Base-by-base conservation (phyloP, 2,329 filamentous ascomycete species). In the Sclerotinia subarctica region DNA sequence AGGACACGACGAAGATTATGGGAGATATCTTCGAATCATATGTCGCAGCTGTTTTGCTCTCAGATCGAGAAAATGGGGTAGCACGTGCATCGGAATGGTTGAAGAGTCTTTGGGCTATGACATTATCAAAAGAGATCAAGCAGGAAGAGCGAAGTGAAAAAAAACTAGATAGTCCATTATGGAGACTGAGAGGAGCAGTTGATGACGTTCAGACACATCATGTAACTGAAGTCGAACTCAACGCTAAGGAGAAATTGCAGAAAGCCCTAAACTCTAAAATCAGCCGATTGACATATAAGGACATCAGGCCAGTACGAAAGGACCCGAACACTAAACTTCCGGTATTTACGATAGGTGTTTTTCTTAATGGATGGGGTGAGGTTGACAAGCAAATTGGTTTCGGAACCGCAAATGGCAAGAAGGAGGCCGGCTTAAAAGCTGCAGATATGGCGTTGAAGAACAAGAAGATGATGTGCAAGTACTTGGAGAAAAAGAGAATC, bases 11-110 rank as follows among this genome's bases (percentile, higher is more conserved):
- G 19, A 97, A 97, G 78, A 87, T 93, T 13, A 83, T 91, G 67
- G 94, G 90, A 11, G 94, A 98, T 76, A 84, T 97, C 24, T 96
- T 97, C 74, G 94, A 98, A 78, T 91, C 94, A 0, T 97, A 96
- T 73, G 86, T 96, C 21, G 94, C 91, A 11, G 94, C 90, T 3
- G 80, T 94, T 7, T 85, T 96, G 46, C 80, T 92, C 2, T 88
- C 89, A 0, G 86, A 93, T 73, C 83, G 87, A 0, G 78, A 80
- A 3, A 77, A 86, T 58, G 93, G 94, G 0, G 84, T 90, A 58
- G 71, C 78, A 10, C 83, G 82, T 2, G 88, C 85, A 2, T 84
- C 89, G 64, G 77, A 83, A 19, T 98, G 93, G 93, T 80, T 97
- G 57, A 89, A 86, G 63, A 80, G 83, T 10, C 81, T 97, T 0